A percentile compares a stretch with the other conserved stretches of the same genome.
Conservation (phyloP, 2,329 filamentous ascomycete genomes). For the Aureobasidium musti region DNA sequence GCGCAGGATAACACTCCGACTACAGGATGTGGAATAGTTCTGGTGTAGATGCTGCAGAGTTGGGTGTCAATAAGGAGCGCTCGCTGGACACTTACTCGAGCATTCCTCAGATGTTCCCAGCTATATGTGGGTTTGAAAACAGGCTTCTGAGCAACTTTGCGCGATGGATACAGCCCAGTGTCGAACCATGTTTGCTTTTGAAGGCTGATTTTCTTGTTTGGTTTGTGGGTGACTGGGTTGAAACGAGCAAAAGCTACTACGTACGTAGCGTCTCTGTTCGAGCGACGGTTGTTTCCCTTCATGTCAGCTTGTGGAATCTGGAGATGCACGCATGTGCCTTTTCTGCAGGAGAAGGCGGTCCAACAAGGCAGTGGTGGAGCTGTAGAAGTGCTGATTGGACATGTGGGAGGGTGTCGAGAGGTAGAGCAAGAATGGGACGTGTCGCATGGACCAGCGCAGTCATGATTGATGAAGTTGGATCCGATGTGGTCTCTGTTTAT, state of each 20-base stretch:
- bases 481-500: neutral
- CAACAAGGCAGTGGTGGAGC: neutral
- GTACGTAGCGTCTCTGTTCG: conserved; percentile 12
- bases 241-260: neutral
- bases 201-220: neutral
- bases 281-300: neutral
- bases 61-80: neutral
- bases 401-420: neutral
- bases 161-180: too few relatives aligned
- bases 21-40: neutral
- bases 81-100: neutral
- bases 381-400: neutral
- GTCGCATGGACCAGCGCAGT: neutral
- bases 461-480: neutral
- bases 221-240: neutral
- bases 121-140: neutral
- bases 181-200: neutral
- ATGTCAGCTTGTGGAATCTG: neutral
- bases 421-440: neutral
- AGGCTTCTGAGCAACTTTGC: neutral
- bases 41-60: neutral
- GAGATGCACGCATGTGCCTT: neutral
- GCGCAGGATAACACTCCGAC: neutral
- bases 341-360: neutral
- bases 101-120: neutral